Base-by-base conservation (phyloP, 2,329 filamentous ascomycete species). In the Lecanicillium sp. region DNA sequence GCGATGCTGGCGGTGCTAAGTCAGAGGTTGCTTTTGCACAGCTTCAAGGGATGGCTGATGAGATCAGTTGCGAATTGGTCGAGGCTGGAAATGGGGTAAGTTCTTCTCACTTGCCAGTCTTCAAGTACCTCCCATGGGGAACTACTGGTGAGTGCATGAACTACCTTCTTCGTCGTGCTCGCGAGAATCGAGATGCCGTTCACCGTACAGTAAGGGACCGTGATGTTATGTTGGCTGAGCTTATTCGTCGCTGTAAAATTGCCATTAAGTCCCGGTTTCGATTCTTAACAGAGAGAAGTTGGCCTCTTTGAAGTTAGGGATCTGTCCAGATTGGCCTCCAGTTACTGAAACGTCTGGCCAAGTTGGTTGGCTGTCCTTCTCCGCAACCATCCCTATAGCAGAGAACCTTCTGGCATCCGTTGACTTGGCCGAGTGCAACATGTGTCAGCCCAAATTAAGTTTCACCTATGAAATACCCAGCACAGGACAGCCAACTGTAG, bases 11-110 rank as follows among this genome's bases (percentile, higher is more conserved):
- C 9, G 51, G 52, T 7, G 63, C 63, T 43, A 60, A 59, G 51
- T 60, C 59, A 0, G 54, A 57, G 25, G 53, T 66, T 29, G 57
- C 60, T 0, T 68, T 64, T 35, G 66, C 84, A 3, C 89, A 95
- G 63, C 74, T 95, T 1, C 84, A 90, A 65, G 89, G 90, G 30
- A 96, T 96, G 90, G 90, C 90, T 2, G 90, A 95, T 50, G 89
- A 95, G 56, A 79, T 95, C 36, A 87, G 82, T 56, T 80, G 76
- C 54, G 75, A 78, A 54, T 60, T 81, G 13, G 58, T 64, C 22
- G 57, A 63, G 45, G 59, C 60, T 9, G 52, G 55, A n/a, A 38
- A 43, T 37, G 48, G 48, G 40, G n/a, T n/a, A n/a, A n/a, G n/a
- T n/a, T 43, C 48, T 8, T 38, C 50, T 12, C 43, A 48, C 7